A percentile compares a stretch with the other conserved stretches of the same genome.
These are phyloP conservation scores for Adansonia madagascariensis DNA, from an alignment of 441 rosid species.

Conservation along the genomic window DNA sequence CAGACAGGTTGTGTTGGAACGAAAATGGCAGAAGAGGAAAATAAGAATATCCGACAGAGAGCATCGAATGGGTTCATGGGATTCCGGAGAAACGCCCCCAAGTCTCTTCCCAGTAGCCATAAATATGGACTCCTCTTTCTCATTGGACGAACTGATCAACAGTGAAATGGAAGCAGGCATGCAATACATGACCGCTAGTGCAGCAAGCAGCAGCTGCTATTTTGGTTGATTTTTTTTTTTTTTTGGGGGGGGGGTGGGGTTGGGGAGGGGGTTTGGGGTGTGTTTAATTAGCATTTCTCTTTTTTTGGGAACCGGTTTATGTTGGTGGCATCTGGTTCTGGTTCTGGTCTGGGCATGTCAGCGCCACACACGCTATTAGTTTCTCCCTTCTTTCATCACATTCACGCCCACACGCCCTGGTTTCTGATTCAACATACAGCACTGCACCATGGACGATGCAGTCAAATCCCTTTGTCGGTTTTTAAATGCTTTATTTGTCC, in stretches of 20 bases:
- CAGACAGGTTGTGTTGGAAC: not conserved
- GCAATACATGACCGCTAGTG: too few relatives aligned
- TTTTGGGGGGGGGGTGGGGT: too few relatives aligned
- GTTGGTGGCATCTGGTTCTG: not conserved
- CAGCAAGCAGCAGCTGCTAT: too few relatives aligned
- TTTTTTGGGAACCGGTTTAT: constrained; percentile 24
- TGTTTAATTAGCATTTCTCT: too few relatives aligned
- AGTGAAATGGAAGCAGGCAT: too few relatives aligned
- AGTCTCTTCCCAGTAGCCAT: too few relatives aligned
- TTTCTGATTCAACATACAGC: constrained; percentile 53
- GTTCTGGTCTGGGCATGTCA: constrained; percentile 25
- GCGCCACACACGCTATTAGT: constrained; percentile 50
- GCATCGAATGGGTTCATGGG: constrained; percentile 36
- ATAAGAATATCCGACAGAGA: constrained; percentile 20
- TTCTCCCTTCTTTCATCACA: constrained; percentile 24
- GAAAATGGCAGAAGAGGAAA: not conserved
- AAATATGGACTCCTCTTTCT: too few relatives aligned
- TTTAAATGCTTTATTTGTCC: not conserved
- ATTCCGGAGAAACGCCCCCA: constrained; percentile 25
- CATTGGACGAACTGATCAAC: too few relatives aligned
- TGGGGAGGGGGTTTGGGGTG: too few relatives aligned
- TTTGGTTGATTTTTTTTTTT: too few relatives aligned
- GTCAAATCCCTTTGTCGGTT: constrained; percentile 40
- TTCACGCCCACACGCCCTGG: constrained; percentile 65
- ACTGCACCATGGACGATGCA: constrained; percentile 52